Base-by-base conservation (phyloP, 2,329 filamentous ascomycete genomes). In the Coccinonectria pachysandricola region DNA sequence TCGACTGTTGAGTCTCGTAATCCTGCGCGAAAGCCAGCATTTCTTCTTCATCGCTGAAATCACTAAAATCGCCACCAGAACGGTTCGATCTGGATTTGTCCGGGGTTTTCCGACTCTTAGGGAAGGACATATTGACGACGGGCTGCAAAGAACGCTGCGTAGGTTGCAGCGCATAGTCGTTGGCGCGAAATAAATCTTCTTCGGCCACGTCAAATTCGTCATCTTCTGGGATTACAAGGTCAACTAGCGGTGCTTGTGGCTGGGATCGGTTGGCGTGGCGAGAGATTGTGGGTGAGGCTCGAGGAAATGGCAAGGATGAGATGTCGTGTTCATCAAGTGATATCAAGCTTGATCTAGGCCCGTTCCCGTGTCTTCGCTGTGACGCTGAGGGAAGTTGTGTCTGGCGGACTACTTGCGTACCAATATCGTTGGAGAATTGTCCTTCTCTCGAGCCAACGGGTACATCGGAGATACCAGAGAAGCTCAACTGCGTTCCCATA, bases 11-110 rank as follows among this genome's bases (percentile, higher is more conserved):
- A 34, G 52, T 52, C 35, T 71, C 67, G 19, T 65, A 60, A 36
- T 65, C 56, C 33, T 70, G 56, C 8, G 64, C 67, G 29, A 68
- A 54, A 15, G 63, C 65, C 15, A 69, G 49, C 58, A 72, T 65
- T 21, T 64, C 64, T 26, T 61, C 55, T 30, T 65, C 64, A 21
- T 68, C 62, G 30, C 60, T 62, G 28, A 65, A 65, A 27, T 65
- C 63, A 37, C 60, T 64, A 32, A 58, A 60, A 26, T 56, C 48
- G 24, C 57, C 52, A 16, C 40, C 39, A 13, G 36, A 30, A 21
- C 42, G 46, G 21, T 46, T 16, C 15, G 26, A 33, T 24, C 34
- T 30, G 19, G 23, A 37, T 19, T 21, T 24, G 27, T 41, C 38
- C 13, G 35, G 26, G 8, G 25, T 33, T 24, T 31, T 43, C 21